These are phyloP conservation scores for Eudorina sp. DNA, from an alignment of 139 green algal genomes.

Conservation along the genomic window DNA sequence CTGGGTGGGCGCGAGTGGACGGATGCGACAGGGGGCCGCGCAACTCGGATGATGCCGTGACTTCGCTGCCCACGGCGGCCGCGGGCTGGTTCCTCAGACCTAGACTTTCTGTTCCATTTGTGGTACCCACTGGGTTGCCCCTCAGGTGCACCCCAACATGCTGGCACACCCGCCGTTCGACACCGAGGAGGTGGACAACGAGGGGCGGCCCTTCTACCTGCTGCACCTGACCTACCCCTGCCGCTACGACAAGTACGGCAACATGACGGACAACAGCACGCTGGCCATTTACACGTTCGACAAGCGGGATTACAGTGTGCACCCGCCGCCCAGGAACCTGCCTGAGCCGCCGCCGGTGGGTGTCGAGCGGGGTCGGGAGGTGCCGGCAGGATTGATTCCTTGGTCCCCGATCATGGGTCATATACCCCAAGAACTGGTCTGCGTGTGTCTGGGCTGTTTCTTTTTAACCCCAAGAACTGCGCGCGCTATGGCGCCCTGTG, in stretches of 20 bases:
- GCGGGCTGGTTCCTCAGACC: no score
- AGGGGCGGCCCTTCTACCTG: constrained; percentile 83
- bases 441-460: no score
- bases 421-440: no score
- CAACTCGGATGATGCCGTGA: no score
- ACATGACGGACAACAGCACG: constrained; percentile 51
- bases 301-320: constrained; percentile 84
- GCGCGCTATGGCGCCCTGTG: no score
- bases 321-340: constrained; percentile 54
- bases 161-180: constrained; percentile 93
- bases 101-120: not conserved
- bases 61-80: no score
- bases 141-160: constrained; percentile 41
- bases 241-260: constrained; percentile 76
- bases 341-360: constrained; percentile 22
- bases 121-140: not conserved
- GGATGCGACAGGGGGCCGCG: no score
- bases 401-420: no score
- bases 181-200: constrained; percentile 59
- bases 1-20: no score
- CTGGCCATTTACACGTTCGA: constrained; percentile 89
- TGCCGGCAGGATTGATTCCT: no score
- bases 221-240: constrained; percentile 98
- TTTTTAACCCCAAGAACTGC: no score
- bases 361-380: no score